phyloP scores from a whole-genome alignment of 1,284 basidiomycete genomes.

The Cryptococcus sp. region DNA sequence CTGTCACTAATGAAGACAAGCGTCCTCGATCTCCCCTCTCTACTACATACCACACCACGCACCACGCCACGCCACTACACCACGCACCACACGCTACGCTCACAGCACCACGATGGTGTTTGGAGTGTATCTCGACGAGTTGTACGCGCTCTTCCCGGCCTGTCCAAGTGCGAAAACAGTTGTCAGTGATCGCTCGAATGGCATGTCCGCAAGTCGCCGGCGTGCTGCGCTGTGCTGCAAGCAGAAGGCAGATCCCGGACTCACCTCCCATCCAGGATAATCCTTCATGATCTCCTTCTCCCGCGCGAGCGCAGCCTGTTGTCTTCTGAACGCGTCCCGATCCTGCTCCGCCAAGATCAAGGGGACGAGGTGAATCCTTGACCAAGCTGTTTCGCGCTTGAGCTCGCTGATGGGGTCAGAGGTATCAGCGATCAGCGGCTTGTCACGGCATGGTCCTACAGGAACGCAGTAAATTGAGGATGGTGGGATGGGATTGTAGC shows the following conservation, averaged over 20 bases:
- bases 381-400: slow-evolving; percentile 91
- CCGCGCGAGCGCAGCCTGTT: slow-evolving; percentile 73
- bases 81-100: not conserved
- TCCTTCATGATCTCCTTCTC: slow-evolving; percentile 96
- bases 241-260: slow-evolving; percentile 45
- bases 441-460: no score
- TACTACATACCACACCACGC: no score
- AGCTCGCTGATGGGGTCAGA: slow-evolving; percentile 71
- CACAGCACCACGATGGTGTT: slow-evolving; percentile 58
- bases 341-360: slow-evolving; percentile 90
- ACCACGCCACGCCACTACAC: no score
- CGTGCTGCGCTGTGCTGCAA: not conserved
- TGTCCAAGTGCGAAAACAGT: no score
- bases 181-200: not conserved
- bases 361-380: slow-evolving; percentile 91
- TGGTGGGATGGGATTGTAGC: no score
- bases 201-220: not conserved
- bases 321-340: slow-evolving; percentile 81
- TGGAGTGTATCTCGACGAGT: slow-evolving; percentile 75
- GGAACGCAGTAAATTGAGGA: no score
- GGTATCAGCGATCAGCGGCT: no score
- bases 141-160: slow-evolving; percentile 82
- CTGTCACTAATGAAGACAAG: no score
- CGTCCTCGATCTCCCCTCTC: no score
- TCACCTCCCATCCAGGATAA: slow-evolving; percentile 90